Evolutionary conservation across 2,329 filamentous ascomycete genomes (phyloP).

Genomic region (Passalora sequoiae): DNA sequence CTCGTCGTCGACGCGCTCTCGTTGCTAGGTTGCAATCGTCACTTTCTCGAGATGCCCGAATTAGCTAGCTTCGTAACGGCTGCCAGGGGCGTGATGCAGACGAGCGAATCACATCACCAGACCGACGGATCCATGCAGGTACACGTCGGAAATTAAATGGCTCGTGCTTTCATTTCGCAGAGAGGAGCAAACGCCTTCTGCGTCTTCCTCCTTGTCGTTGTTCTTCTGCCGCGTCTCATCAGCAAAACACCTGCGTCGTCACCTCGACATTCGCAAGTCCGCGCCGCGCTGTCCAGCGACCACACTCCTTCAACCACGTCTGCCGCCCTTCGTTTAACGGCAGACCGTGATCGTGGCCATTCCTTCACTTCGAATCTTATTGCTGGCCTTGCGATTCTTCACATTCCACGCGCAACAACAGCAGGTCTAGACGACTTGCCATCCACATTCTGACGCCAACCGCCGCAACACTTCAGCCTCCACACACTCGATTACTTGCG

Average conservation of each 20-base stretch:
- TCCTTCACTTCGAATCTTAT: slow-evolving; percentile 13
- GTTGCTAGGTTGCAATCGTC: not conserved
- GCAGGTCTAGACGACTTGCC: slow-evolving; percentile 15
- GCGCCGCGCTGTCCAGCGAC: not conserved
- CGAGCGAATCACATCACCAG: not conserved
- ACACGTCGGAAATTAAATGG: not conserved
- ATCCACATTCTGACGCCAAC: slow-evolving; percentile 18
- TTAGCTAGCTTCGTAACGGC: too few species aligned
- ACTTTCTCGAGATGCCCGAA: too few species aligned
- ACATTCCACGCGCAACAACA: slow-evolving; percentile 10
- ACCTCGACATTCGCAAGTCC: not conserved
- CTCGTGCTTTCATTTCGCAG: too few species aligned
- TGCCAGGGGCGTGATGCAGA: too few species aligned
- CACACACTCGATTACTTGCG: slow-evolving; percentile 4
- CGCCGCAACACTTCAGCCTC: slow-evolving; percentile 6
- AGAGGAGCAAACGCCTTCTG: too few species aligned
- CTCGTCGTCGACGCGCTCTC: not conserved
- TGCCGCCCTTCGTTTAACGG: slow-evolving; percentile 21
- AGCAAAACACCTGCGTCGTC: not conserved
- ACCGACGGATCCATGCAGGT: not conserved
- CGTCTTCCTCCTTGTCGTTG: slow-evolving; percentile 3
- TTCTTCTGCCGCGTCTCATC: not conserved
- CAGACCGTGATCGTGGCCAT: slow-evolving; percentile 13
- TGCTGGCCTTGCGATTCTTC: slow-evolving; percentile 5
- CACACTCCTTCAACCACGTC: slow-evolving; percentile 6